Evolutionary conservation across 169 alveolate species (phyloP), one percentile per base, ranked within the genome.

Genomic region (Eimeria acervulina): DNA sequence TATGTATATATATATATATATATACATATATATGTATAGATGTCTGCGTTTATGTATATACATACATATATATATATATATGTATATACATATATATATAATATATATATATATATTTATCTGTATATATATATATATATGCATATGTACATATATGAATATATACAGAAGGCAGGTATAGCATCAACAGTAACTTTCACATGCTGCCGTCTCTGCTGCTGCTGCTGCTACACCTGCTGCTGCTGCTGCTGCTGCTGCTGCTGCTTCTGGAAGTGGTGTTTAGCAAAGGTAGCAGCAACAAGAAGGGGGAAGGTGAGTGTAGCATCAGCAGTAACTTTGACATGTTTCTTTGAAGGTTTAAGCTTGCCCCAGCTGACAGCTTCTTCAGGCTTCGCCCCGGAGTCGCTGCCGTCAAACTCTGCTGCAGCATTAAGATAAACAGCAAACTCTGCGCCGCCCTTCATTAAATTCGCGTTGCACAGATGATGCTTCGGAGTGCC

Each of bases 301-400:
- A 97, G 47, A 70, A 97, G 78, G 1, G 98, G 98, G n/a, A 97
- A 94, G 26, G 95, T 95, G 59, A 97, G 55, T 4, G 98, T 95
- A n/a, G 98, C 98, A 51, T 97, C 98, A 4, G 96, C 97, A 42
- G 98, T 99, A n/a, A 99, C 99, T 98, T 99, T 99, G 61, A 99
- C 99, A 66, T 99, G 99, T 90, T 97, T 95, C 31, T 99, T 98
- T 63, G 98, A 98, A 72, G 97, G 95, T 96, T 98, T 99, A 85
- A 99, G 99, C 98, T 99, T 99, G 17, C 99, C 99, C 99, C 99
- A 99, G 95, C 99, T 98, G 61, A 99, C 99, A 42, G 99, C 99
- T 97, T 99, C 99, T 96, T 99, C 99, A 13, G 99, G 99, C 84
- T 98, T 98, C 28, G 99, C 99, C 21, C 99, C 99, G 55, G 99